Conservation (phyloP, 1,284 basidiomycete species). For the Rhodotorula sp. region DNA sequence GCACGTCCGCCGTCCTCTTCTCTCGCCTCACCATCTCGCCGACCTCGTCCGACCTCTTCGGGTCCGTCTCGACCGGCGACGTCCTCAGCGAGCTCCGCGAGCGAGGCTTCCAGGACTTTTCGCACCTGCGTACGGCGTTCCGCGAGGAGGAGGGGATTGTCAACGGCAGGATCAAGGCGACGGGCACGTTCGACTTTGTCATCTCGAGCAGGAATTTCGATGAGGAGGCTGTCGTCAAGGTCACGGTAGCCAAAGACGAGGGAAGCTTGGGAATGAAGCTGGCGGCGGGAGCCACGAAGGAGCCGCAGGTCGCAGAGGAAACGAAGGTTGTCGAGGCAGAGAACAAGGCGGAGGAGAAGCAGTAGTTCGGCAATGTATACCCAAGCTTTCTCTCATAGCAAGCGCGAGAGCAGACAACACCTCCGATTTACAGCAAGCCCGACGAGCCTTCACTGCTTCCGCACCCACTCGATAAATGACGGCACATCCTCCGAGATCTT, state of each 20-base stretch:
- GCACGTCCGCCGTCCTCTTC: slow-evolving; percentile 14
- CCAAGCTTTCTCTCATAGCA: no score
- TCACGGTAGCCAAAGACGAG: slow-evolving; percentile 1
- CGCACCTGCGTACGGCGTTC: slow-evolving; percentile 4
- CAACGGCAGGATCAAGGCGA: slow-evolving; percentile 33
- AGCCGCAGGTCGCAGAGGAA: not conserved
- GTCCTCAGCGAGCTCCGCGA: slow-evolving; percentile 18
- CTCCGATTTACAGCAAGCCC: not conserved
- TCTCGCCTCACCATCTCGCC: slow-evolving; percentile 28
- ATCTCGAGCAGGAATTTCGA: slow-evolving; percentile 6
- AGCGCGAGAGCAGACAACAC: not conserved
- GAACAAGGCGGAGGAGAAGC: no score
- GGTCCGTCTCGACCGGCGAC: slow-evolving; percentile 31
- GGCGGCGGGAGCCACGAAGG: not conserved
- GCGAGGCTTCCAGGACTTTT: not conserved
- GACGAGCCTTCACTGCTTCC: not conserved
- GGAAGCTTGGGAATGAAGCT: not conserved
- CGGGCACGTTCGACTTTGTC: slow-evolving; percentile 14
- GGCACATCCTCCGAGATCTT: slow-evolving; percentile 38
- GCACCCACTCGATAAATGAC: slow-evolving; percentile 31
- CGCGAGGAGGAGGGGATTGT: slow-evolving; percentile 27
- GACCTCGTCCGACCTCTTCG: slow-evolving; percentile 31
- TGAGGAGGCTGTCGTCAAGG: not conserved
- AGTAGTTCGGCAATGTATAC: no score
- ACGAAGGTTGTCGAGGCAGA: no score